Conservation (phyloP, 108 stramenopile genomes). For the Fistulifera solaris region DNA sequence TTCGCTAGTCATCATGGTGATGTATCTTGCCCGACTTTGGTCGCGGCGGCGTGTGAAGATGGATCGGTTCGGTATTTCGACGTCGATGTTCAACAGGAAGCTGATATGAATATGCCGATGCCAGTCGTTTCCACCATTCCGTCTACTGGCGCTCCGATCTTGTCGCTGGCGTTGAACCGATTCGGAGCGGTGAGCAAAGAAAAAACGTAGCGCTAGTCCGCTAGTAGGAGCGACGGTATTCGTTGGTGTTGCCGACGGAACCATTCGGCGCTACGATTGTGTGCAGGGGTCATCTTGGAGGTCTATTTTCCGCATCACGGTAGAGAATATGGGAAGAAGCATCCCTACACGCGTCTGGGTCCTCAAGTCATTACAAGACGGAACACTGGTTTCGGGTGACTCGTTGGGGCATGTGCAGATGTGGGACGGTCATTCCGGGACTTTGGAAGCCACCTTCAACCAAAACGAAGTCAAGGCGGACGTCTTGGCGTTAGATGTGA, state of each 20-base stretch:
- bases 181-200: conserved; percentile 11
- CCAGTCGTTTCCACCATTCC: conserved; percentile 65
- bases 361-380: conserved; percentile 59
- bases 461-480: conserved; percentile 78
- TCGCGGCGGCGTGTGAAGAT: conserved; percentile 61
- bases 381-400: conserved; percentile 84
- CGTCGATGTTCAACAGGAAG: conserved; percentile 3
- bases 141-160: conserved; percentile 61
- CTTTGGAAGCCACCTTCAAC: conserved; percentile 64
- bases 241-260: conserved; percentile 88
- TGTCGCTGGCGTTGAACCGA: conserved; percentile 75
- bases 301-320: conserved; percentile 73
- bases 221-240: conserved; percentile 62
- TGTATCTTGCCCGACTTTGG: conserved; percentile 8
- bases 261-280: conserved; percentile 64
- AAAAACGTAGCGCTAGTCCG: neutral
- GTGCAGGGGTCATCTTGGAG: conserved; percentile 26
- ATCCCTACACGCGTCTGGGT: conserved; percentile 84
- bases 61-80: conserved; percentile 76
- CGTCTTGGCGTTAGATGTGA: conserved; percentile 74
- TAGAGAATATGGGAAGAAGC: conserved; percentile 59
- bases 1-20: conserved; percentile 2
- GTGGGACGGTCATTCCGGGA: conserved; percentile 84
- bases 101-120: conserved; percentile 8
- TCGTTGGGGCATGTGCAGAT: conserved; percentile 85